Evolutionary conservation across 2,329 filamentous ascomycete species (phyloP).

Genomic region (Xylariaceae sp.): DNA sequence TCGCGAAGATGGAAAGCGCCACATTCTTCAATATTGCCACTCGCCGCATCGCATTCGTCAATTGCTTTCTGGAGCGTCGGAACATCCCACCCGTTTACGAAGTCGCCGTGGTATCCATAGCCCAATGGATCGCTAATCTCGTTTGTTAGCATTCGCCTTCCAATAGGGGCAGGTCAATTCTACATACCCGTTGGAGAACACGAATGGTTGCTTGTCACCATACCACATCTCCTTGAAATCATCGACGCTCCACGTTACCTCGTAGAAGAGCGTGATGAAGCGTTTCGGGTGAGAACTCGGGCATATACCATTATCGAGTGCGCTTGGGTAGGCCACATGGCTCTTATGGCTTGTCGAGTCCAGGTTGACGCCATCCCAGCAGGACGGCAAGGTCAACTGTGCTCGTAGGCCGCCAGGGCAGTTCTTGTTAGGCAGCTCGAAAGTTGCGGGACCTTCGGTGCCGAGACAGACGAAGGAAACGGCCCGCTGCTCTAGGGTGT

Average conservation of each 20-base stretch:
- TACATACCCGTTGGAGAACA: conserved; percentile 39
- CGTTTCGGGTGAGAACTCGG: conserved; percentile 48
- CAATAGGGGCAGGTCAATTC: background rate
- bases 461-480: conserved; percentile 53
- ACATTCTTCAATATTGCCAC: conserved; percentile 41
- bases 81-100: conserved; percentile 55
- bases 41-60: conserved; percentile 41
- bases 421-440: conserved; percentile 49
- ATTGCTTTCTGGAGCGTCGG: conserved; percentile 45
- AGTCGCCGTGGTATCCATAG: conserved; percentile 54
- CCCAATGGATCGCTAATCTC: conserved; percentile 38
- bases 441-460: conserved; percentile 40
- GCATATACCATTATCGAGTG: conserved; percentile 44
- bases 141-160: background rate
- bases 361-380: conserved; percentile 56
- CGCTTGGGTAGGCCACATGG: conserved; percentile 50
- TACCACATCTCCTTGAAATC: conserved; percentile 45
- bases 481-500: conserved; percentile 43
- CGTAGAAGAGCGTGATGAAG: conserved; percentile 55
- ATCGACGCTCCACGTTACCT: conserved; percentile 51
- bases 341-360: conserved; percentile 51
- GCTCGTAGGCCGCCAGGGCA: conserved; percentile 48
- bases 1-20: conserved; percentile 38
- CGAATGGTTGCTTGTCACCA: conserved; percentile 43
- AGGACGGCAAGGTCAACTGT: conserved; percentile 55